A percentile compares a stretch with the other conserved stretches of the same genome.
phyloP scores from a whole-genome alignment of 495 filamentous ascomycete species.

The Trichocladium uniseriatum region DNA sequence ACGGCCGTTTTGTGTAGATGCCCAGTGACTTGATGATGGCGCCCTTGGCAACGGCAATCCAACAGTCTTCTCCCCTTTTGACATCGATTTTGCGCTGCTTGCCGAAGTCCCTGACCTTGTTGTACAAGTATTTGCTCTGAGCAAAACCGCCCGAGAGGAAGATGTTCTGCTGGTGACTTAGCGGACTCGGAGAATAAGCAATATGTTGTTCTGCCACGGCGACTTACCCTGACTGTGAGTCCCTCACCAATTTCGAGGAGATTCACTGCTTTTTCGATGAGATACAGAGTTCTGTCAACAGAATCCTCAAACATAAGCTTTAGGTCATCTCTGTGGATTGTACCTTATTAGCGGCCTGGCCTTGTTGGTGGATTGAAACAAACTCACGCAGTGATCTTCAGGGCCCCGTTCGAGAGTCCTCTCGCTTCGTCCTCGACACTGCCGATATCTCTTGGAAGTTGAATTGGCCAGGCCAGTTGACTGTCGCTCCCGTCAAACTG shows the following conservation, averaged over 20 bases:
- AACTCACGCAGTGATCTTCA: slow-evolving; percentile 11
- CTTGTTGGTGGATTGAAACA: too few species aligned
- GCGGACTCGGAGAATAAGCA: neutral
- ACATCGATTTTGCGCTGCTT: slow-evolving; percentile 10
- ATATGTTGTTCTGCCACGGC: neutral
- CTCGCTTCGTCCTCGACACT: slow-evolving; percentile 3
- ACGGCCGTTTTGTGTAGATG: slow-evolving; percentile 17
- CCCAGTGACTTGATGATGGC: slow-evolving; percentile 26
- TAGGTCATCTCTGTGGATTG: slow-evolving; percentile 8
- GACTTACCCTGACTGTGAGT: slow-evolving; percentile 14
- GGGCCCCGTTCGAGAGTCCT: slow-evolving; percentile 13
- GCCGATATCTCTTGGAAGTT: slow-evolving; percentile 12
- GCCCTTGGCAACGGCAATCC: slow-evolving; percentile 25
- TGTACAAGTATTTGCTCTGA: slow-evolving; percentile 15
- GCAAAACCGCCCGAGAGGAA: slow-evolving; percentile 24
- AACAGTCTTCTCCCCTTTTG: slow-evolving; percentile 19
- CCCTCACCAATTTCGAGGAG: slow-evolving; percentile 17
- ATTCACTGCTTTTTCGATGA: slow-evolving; percentile 14
- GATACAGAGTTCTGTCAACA: slow-evolving; percentile 18
- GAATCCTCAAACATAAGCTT: slow-evolving; percentile 15
- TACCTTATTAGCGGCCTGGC: too few species aligned
- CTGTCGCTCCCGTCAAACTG: slow-evolving; percentile 17
- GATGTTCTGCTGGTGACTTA: slow-evolving; percentile 8
- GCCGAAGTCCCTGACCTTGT: slow-evolving; percentile 14
- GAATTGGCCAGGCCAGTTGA: slow-evolving; percentile 10